Base-by-base conservation (phyloP, 2,329 filamentous ascomycete genomes). In the Peltaster fructicola region DNA sequence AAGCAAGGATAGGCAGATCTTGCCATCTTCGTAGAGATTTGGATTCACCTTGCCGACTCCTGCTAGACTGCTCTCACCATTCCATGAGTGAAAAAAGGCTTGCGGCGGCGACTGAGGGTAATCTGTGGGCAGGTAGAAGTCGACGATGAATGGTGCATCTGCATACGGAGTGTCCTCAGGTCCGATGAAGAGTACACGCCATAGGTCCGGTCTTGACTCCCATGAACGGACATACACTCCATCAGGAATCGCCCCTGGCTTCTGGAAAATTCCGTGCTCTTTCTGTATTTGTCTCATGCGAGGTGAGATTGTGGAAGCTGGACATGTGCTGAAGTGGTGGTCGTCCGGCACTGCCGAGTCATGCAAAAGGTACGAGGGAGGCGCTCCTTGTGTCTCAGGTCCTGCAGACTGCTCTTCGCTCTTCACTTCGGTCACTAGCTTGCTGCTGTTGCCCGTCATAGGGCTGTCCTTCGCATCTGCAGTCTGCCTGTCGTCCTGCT, bases 21-120 rank as follows among this genome's bases (percentile, higher is more conserved):
- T 68, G 13, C 67, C 66, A 31, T 69, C 61, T 34, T 71, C 65
- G 41, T 71, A 71, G 2, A 73, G 44, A 34, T 73, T 73, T 0
- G 67, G 67, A 33, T 72, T 73, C 13, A 71, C 41, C 7, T 40
- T 21, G 12, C 40, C 45, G 3, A 36, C 30, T 3, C 40, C 42
- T 4, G 44, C 41, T 5, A 44, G 33, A 4, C 35, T 30, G 27
- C 41, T 22, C 29, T 46, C 26, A 29, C 44, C 31, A 51, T 37
- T 25, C 65, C 65, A 71, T 24, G 59, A 65, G 41, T 72, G 65
- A 42, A 72, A 73, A 43, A 56, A 63, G 1, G 59, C 58, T n/a
- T 49, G 43, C 0, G 67, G 67, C 3, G 67, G 61, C 3, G 47
- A 39, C n/a, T 45, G 43, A 2, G 67, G 67, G 32, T 63, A 73